Conservation (phyloP, 495 filamentous ascomycete genomes). For the Trichoderma asperelloides region DNA sequence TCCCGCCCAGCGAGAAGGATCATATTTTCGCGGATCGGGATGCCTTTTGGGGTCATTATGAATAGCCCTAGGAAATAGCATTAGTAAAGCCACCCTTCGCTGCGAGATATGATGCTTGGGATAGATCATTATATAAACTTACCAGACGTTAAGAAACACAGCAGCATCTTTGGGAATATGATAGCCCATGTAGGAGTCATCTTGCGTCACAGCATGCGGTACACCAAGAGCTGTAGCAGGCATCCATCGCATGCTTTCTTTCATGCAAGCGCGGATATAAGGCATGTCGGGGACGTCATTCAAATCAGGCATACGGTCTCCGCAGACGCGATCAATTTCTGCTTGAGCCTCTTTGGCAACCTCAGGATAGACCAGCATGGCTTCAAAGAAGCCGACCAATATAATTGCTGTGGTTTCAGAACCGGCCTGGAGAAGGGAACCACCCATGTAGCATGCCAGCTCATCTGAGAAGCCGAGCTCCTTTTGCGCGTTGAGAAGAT, state of each 20-base stretch:
- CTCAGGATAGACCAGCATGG: conserved; percentile 37
- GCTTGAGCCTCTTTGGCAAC: conserved; percentile 44
- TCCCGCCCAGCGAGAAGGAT: conserved; percentile 24
- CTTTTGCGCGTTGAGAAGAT: conserved; percentile 10
- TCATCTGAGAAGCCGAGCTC: conserved; percentile 32
- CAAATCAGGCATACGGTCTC: conserved; percentile 39
- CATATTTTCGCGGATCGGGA: conserved; percentile 28
- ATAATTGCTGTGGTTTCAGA: conserved; percentile 40
- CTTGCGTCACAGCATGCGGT: conserved; percentile 43
- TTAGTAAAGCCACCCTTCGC: not conserved
- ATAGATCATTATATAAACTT: not conserved
- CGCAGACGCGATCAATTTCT: conserved; percentile 53
- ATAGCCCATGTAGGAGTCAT: conserved; percentile 44
- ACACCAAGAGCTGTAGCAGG: conserved; percentile 49
- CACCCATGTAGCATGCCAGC: conserved; percentile 40
- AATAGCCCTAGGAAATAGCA: conserved; percentile 17
- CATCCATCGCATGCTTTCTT: conserved; percentile 54
- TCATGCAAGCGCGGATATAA: conserved; percentile 46
- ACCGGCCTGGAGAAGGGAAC: conserved; percentile 38
- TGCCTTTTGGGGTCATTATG: conserved; percentile 27
- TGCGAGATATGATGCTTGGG: not conserved
- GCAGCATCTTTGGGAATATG: conserved; percentile 41
- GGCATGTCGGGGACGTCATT: conserved; percentile 38
- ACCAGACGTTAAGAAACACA: conserved; percentile 41
- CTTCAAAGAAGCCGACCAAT: conserved; percentile 40